phyloP scores from a whole-genome alignment of 371 early-diverging fungal species.

The Rhizopus arrhizus region DNA sequence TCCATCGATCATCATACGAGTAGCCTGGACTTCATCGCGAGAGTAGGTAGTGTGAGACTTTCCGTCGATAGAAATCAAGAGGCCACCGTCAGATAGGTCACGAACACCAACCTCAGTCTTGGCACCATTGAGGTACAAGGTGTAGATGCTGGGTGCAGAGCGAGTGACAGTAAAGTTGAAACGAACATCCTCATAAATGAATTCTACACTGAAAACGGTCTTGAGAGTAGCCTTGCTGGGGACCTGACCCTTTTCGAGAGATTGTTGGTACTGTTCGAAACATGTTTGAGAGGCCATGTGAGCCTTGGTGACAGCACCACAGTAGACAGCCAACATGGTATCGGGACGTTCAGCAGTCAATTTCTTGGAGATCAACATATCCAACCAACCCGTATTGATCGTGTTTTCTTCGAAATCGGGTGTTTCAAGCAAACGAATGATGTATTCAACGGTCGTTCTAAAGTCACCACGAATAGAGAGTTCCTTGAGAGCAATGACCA shows the following conservation, averaged over 20 bases:
- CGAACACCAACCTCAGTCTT: constrained; percentile 82
- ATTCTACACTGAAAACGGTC: constrained; percentile 80
- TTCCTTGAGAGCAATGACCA: constrained; percentile 97
- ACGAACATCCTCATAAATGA: constrained; percentile 87
- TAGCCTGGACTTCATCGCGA: constrained; percentile 87
- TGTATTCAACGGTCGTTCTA: constrained; percentile 97
- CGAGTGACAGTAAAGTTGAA: constrained; percentile 85
- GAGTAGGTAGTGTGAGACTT: constrained; percentile 90
- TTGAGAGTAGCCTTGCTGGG: constrained; percentile 76
- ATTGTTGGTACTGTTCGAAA: constrained; percentile 74
- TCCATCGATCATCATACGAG: constrained; percentile 88
- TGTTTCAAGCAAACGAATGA: constrained; percentile 92
- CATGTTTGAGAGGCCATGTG: constrained; percentile 65
- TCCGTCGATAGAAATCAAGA: constrained; percentile 89
- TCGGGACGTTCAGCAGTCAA: constrained; percentile 92
- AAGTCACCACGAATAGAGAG: constrained; percentile 98
- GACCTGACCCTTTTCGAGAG: constrained; percentile 91
- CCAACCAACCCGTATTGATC: constrained; percentile 96
- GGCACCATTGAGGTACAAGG: constrained; percentile 81
- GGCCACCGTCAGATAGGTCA: constrained; percentile 88
- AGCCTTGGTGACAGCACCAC: constrained; percentile 91
- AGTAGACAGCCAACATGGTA: constrained; percentile 84
- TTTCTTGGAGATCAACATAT: constrained; percentile 87
- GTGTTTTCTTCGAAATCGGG: constrained; percentile 87
- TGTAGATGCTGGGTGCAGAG: constrained; percentile 81